phyloP scores from a whole-genome alignment of 441 rosid species.

The Sinapis alba region DNA sequence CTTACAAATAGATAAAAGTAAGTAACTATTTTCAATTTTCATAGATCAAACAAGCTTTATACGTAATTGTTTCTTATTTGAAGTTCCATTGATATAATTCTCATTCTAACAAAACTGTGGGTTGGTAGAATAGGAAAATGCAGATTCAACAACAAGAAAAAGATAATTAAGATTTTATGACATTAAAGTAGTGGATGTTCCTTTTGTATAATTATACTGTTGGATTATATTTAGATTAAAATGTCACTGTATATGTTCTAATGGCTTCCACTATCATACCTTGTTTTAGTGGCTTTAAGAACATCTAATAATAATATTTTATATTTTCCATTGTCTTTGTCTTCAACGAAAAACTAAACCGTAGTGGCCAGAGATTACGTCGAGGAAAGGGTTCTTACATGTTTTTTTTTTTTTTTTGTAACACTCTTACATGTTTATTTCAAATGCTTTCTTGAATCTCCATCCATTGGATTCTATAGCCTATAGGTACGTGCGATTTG shows the following conservation, averaged over 20 bases:
- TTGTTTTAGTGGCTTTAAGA: too few species aligned
- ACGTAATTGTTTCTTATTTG: background rate
- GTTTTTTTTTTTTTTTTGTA: too few species aligned
- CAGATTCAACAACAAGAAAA: background rate
- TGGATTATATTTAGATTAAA: background rate
- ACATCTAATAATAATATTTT: too few species aligned
- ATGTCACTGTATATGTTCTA: background rate
- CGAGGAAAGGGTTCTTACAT: conserved; percentile 32
- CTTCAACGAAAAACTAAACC: conserved; percentile 32
- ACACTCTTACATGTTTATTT: too few species aligned
- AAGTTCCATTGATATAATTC: background rate
- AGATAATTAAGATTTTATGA: background rate
- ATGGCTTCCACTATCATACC: background rate
- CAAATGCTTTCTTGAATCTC: background rate
- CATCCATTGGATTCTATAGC: background rate
- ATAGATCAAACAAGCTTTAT: background rate
- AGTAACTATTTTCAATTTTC: background rate
- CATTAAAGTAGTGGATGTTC: background rate
- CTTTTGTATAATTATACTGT: too few species aligned
- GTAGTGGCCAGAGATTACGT: conserved; percentile 33
- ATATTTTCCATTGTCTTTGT: conserved; percentile 24
- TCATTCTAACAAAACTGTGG: background rate
- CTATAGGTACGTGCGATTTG: background rate
- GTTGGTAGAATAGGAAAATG: background rate
- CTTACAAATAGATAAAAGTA: background rate